A percentile compares a stretch with the other conserved stretches of the same genome.
Evolutionary conservation across 371 early-diverging fungal genomes (phyloP).

Genomic region (Saksenaea oblongispora): DNA sequence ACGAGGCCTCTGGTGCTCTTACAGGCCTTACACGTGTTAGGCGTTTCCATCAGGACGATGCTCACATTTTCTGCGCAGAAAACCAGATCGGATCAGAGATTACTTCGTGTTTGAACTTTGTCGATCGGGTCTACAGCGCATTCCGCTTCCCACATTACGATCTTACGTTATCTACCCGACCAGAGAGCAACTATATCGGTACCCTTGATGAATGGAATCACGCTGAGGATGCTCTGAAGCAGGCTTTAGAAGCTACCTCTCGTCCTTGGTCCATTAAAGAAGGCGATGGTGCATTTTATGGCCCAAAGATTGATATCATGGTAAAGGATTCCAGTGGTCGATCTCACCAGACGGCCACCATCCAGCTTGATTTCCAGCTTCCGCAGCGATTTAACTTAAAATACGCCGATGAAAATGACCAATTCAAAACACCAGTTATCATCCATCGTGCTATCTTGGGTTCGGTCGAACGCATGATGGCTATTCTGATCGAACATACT

Average conservation of each 20-base stretch:
- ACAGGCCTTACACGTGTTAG: slow-evolving; percentile 94
- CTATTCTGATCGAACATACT: slow-evolving; percentile 90
- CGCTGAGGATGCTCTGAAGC: slow-evolving; percentile 85
- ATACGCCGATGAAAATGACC: slow-evolving; percentile 64
- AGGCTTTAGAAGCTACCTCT: slow-evolving; percentile 80
- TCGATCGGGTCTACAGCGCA: slow-evolving; percentile 85
- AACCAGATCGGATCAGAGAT: slow-evolving; percentile 84
- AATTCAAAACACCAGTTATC: slow-evolving; percentile 84
- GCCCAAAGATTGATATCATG: slow-evolving; percentile 99
- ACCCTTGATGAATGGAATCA: slow-evolving; percentile 89
- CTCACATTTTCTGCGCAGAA: slow-evolving; percentile 92
- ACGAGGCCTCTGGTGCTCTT: slow-evolving; percentile 93
- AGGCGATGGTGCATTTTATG: slow-evolving; percentile 99
- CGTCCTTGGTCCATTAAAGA: slow-evolving; percentile 90
- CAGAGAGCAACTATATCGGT: slow-evolving; percentile 92
- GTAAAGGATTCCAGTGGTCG: slow-evolving; percentile 94
- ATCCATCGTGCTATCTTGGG: slow-evolving; percentile 96
- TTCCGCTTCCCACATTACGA: slow-evolving; percentile 85
- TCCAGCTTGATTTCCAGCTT: slow-evolving; percentile 97
- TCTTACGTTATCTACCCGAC: slow-evolving; percentile 94
- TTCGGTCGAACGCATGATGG: slow-evolving; percentile 94
- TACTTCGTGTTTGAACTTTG: slow-evolving; percentile 78
- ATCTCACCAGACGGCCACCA: slow-evolving; percentile 97
- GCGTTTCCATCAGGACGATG: slow-evolving; percentile 98
- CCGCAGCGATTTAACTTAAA: slow-evolving; percentile 88